Percentiles rank a stretch among this genome's conserved stretches.
Evolutionary conservation across 176 grass and related monocot species (phyloP).

Genomic region (Avena sativa): DNA sequence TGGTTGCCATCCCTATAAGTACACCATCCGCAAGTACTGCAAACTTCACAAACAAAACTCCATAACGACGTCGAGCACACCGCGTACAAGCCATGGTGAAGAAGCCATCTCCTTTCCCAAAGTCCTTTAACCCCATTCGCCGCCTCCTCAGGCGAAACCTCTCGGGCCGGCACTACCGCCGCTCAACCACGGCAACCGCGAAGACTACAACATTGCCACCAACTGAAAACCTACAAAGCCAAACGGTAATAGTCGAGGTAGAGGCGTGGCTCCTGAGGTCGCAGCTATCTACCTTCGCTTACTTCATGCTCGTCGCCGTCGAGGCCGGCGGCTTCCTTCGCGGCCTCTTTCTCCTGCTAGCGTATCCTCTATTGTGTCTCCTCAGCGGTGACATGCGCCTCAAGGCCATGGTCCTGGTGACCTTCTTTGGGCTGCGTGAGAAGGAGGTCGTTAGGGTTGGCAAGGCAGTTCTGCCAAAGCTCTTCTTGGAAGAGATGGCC

Average conservation of each 20-base stretch:
- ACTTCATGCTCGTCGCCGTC: slow-evolving; percentile 94
- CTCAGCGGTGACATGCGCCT: slow-evolving; percentile 43
- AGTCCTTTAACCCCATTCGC: slow-evolving; percentile 47
- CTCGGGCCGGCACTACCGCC: slow-evolving; percentile 24
- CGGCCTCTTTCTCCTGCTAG: slow-evolving; percentile 58
- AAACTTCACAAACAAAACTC: neutral
- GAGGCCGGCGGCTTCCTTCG: slow-evolving; percentile 75
- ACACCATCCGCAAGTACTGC: neutral
- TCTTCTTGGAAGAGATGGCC: slow-evolving; percentile 64
- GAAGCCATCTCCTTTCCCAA: slow-evolving; percentile 48
- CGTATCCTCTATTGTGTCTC: slow-evolving; percentile 54
- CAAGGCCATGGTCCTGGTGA: slow-evolving; percentile 64
- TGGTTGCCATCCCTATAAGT: slow-evolving; percentile 34
- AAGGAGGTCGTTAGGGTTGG: slow-evolving; percentile 51
- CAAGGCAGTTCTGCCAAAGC: slow-evolving; percentile 72
- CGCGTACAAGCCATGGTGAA: slow-evolving; percentile 38
- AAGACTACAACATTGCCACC: neutral
- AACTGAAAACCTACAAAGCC: slow-evolving; percentile 32
- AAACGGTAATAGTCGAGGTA: slow-evolving; percentile 63
- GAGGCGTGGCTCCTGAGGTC: slow-evolving; percentile 67
- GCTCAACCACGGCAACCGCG: neutral
- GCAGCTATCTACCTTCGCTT: slow-evolving; percentile 64
- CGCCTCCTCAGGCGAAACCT: slow-evolving; percentile 56
- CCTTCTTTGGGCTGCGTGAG: slow-evolving; percentile 61
- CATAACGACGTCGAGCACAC: neutral